Evolutionary conservation across 1,284 basidiomycete species (phyloP), one percentile per base, ranked within the genome.

Genomic region (Pseudozyma hubeiensis): DNA sequence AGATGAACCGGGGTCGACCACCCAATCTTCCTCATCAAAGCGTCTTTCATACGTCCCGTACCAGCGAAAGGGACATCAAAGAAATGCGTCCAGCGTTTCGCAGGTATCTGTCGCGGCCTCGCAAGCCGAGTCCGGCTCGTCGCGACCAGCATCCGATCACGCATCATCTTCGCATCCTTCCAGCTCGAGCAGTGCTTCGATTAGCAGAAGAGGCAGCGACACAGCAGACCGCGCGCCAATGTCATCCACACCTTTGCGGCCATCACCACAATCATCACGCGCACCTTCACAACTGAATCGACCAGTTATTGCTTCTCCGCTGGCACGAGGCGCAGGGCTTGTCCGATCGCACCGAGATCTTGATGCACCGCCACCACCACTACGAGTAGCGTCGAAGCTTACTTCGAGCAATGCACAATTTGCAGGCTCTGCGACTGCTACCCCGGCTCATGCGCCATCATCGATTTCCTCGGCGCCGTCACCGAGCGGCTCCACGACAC

Each of bases 41-140:
- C 70, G 64, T 40, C 71, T 74, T 9, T 65, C 65, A 0, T 74
- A 74, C 35, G 66, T 74, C 3, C 71, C 71, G 0, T 74, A 74
- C 34, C 71, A 74, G 52, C 61, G 71, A 39, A 74, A 68, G 46
- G 35, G 46, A 13, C 68, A 71, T 35, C 58, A 57, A 9, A 34
- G 63, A 14, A 71, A 58, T 33, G 55, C 31, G 16, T 71, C 68
- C 11, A 55, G 46, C 51, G 49, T 48, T 30, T 71, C 68, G n/a
- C 63, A 64, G 37, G 31, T 34, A 3, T 19, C 58, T 14, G 19
- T 24, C 6, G 31, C 45, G 5, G 7, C 50, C 8, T 16, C 53
- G 0, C 57, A 53, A 9, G 4, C 40, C 8, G 51, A 63, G 3
- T 7, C 55, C 7, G 35, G 8, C 7, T 14, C 30, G 7, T 39